Evolutionary conservation across 371 early-diverging fungal species (phyloP), one percentile per base, ranked within the genome.

Genomic region (Rhizopus microsporus): DNA sequence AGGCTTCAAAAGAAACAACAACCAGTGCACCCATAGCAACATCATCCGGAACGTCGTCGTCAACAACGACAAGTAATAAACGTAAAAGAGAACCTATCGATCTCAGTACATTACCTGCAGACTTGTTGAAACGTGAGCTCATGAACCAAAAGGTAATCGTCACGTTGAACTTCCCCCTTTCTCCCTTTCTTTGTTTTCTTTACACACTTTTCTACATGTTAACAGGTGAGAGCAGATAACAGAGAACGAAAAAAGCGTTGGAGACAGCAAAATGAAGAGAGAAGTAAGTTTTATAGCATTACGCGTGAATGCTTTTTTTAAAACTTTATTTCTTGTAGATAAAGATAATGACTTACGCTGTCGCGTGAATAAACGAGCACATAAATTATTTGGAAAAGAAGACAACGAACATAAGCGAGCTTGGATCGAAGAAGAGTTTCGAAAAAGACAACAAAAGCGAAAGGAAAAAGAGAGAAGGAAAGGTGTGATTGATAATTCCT

Each of bases 191-290:
- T 23, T 23, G 23, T 23, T 23, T 23, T 23, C 23, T 23, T 23
- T 23, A 23, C 23, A 23, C 23, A 0, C 23, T 30, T 32, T 50
- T 8, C 34, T 29, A 12, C 33, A 44, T 34, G 16, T 52, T 16
- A 0, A 46, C 9, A 83, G 72, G 82, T 88, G 64, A 80, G 89
- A 40, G 81, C 75, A 37, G 89, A 89, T 69, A 89, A 89, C 74
- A 72, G 89, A 16, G 86, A 86, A 63, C 82, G 89, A 49, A 89
- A 89, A 67, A 86, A 86, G 69, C 70, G 87, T 51, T 89, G 89
- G 89, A 78, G 89, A 61, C 83, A 82, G 56, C 76, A 81, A 45
- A 89, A 89, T 60, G 87, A 86, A 68, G 88, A 89, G 56, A 74
- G 88, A 72, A 89, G 83, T 85, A 82, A 77, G 83, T 17, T 12